These are phyloP conservation scores for Plenodomus biglobosus DNA, from an alignment of 2,329 filamentous ascomycete species.

Conservation along the genomic window DNA sequence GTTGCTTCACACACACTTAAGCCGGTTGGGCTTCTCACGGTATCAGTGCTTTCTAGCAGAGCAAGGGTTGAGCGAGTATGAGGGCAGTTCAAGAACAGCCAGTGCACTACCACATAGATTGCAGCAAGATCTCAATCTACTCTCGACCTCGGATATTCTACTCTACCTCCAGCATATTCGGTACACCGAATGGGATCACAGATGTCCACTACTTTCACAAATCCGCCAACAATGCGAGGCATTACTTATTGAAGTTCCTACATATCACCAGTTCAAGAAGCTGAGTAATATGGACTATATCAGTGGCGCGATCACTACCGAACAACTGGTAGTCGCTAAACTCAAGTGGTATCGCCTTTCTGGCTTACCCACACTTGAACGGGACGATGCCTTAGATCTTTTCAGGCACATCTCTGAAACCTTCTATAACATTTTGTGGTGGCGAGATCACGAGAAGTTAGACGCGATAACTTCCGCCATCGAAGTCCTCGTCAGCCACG, in stretches of 20 bases:
- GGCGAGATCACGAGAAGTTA: constrained; percentile 31
- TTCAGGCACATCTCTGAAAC: constrained; percentile 36
- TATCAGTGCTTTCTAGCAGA: constrained; percentile 43
- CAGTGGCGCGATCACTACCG: constrained; percentile 28
- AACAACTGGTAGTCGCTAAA: constrained; percentile 34
- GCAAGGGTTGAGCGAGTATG: constrained; percentile 24
- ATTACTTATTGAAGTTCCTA: constrained; percentile 40
- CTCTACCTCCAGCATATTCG: constrained; percentile 39
- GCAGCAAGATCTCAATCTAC: constrained; percentile 36
- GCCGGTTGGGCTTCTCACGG: constrained; percentile 35
- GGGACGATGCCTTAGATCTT: constrained; percentile 27
- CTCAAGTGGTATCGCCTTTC: constrained; percentile 43
- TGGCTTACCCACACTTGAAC: constrained; percentile 25
- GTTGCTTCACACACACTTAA: constrained; percentile 41
- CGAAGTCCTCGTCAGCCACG: constrained; percentile 23
- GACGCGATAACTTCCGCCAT: constrained; percentile 36
- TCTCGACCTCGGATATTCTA: constrained; percentile 40
- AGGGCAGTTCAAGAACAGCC: constrained; percentile 6
- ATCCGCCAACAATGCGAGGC: constrained; percentile 35
- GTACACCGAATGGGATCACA: constrained; percentile 35
- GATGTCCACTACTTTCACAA: constrained; percentile 32
- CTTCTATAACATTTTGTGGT: constrained; percentile 34
- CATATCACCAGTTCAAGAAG: constrained; percentile 40
- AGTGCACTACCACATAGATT: constrained; percentile 29
- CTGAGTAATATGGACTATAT: constrained; percentile 43